Percentiles rank a stretch among this genome's conserved stretches.
Conservation (phyloP, 345 rosid species). For the Hevea brasiliensis region DNA sequence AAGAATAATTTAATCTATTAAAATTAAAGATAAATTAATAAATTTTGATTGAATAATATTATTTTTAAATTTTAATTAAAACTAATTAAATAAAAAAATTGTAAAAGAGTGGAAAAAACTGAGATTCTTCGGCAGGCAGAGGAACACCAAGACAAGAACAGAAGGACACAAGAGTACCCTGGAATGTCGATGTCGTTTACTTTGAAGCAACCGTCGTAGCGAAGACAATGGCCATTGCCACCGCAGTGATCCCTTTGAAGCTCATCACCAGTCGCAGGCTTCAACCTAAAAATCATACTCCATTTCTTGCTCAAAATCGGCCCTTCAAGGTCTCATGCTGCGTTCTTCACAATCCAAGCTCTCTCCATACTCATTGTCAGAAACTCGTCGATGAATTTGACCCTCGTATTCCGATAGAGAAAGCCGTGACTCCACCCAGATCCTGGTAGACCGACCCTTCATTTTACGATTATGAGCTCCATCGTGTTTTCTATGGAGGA, state of each 20-base stretch:
- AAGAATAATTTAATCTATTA: too few species aligned
- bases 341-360: background rate
- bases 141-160: too few species aligned
- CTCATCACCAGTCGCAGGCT: background rate
- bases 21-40: too few species aligned
- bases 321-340: background rate
- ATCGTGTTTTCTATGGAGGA: conserved; percentile 69
- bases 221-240: background rate
- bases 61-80: too few species aligned
- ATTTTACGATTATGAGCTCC: conserved; percentile 56
- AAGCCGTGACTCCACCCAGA: conserved; percentile 74
- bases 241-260: background rate
- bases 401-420: conserved; percentile 62
- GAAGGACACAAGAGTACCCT: too few species aligned
- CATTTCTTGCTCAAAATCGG: background rate
- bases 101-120: too few species aligned
- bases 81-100: too few species aligned
- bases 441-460: conserved; percentile 80
- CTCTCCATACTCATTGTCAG: background rate
- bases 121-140: too few species aligned
- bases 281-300: background rate
- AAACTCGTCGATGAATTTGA: conserved; percentile 51
- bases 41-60: too few species aligned
- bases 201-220: too few species aligned
- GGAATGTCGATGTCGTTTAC: too few species aligned